A percentile compares a stretch with the other conserved stretches of the same genome.
Conservation (phyloP, 208 protist species). For the Trypanosoma cruzi region DNA sequence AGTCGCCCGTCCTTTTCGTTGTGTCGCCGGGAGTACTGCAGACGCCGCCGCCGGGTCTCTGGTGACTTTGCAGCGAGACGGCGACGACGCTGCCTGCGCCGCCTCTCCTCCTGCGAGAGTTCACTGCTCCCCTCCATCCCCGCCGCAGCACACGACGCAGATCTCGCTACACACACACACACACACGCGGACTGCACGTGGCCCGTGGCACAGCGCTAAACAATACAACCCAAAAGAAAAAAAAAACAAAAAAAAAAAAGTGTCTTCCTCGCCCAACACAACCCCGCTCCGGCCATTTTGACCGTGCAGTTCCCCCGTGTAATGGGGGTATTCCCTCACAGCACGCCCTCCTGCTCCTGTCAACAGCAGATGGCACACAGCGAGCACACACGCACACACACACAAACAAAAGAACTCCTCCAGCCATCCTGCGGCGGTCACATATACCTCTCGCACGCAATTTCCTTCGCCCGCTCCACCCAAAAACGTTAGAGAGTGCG, state of each 20-base stretch:
- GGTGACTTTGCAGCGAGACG: slow-evolving; percentile 40
- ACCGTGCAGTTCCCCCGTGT: too few species aligned
- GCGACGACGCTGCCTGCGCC: slow-evolving; percentile 33
- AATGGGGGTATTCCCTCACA: too few species aligned
- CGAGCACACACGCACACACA: too few species aligned
- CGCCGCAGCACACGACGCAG: not conserved
- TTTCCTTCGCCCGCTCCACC: not conserved
- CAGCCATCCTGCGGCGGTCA: too few species aligned
- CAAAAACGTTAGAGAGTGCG: not conserved
- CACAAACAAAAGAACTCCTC: too few species aligned
- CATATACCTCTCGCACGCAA: not conserved
- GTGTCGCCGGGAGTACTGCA: slow-evolving; percentile 76
- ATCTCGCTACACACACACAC: slow-evolving; percentile 4
- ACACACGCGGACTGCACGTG: not conserved
- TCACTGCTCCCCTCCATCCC: not conserved
- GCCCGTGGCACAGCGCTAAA: not conserved
- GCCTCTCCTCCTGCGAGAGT: slow-evolving; percentile 37
- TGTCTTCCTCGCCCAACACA: not conserved
- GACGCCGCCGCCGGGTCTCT: slow-evolving; percentile 53
- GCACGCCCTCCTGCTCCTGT: too few species aligned
- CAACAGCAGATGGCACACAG: too few species aligned
- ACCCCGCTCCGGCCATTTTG: too few species aligned
- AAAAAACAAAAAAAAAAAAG: not conserved
- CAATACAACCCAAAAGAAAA: not conserved
- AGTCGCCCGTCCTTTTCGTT: slow-evolving; percentile 81